Percentiles rank a stretch among this genome's conserved stretches.
phyloP scores from a whole-genome alignment of 192 early-diverging fungal genomes.

The Coemansia sp. region DNA sequence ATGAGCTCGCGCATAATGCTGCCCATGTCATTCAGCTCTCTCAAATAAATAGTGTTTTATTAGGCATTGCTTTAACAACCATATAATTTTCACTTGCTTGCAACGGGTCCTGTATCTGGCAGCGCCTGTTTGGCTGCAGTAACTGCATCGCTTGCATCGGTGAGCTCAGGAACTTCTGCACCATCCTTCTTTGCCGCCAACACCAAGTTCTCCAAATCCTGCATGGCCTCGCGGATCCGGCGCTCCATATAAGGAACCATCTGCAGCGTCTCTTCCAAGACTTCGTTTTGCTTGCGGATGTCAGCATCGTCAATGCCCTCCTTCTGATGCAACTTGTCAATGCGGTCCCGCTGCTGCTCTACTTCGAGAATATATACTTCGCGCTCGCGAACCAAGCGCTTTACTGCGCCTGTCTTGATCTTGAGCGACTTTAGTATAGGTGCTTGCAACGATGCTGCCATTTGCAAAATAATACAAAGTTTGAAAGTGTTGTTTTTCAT shows the following conservation, averaged over 20 bases:
- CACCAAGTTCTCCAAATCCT: constrained; percentile 42
- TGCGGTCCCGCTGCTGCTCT: constrained; percentile 19
- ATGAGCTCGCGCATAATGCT: constrained; percentile 82
- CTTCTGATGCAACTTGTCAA: constrained; percentile 17
- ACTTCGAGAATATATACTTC: constrained; percentile 25
- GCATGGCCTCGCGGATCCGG: constrained; percentile 29
- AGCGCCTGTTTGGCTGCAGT: constrained; percentile 1
- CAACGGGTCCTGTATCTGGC: background rate
- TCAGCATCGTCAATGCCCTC: constrained; percentile 31
- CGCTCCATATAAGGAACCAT: constrained; percentile 52
- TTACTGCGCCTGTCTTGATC: constrained; percentile 43
- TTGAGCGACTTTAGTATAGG: constrained; percentile 28
- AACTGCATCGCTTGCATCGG: constrained; percentile 5
- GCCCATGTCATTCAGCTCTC: constrained; percentile 73
- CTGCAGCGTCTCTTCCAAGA: constrained; percentile 43
- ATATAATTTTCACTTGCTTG: background rate
- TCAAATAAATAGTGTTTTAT: constrained; percentile 49
- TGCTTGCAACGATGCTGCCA: constrained; percentile 1
- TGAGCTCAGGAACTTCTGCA: constrained; percentile 2
- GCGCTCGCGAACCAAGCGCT: constrained; percentile 42
- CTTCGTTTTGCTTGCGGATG: constrained; percentile 52
- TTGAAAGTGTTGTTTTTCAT: too few relatives aligned
- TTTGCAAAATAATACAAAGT: too few relatives aligned
- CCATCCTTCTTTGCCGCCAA: constrained; percentile 3
- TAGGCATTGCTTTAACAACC: background rate